Evolutionary conservation across 129 eudicot genomes (phyloP).

Genomic region (Cynara cardunculus): DNA sequence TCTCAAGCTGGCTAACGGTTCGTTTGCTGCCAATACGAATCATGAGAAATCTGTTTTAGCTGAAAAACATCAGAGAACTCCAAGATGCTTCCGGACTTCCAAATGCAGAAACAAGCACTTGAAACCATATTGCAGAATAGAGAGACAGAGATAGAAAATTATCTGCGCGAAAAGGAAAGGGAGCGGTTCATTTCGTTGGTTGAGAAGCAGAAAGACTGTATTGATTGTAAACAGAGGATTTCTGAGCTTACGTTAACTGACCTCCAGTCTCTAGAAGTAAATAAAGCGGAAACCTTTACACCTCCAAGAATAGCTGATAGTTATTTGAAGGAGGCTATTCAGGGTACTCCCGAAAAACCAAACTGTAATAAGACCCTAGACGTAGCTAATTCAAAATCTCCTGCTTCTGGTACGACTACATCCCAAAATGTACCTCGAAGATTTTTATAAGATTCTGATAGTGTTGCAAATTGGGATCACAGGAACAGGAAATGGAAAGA

Average conservation of each 20-base stretch:
- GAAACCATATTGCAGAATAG: conserved; percentile 52
- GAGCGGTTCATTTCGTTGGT: conserved; percentile 72
- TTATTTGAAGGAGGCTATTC: conserved; percentile 53
- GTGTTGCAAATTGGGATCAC: conserved; percentile 41
- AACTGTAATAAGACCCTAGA: conserved; percentile 38
- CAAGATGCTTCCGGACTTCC: conserved; percentile 60
- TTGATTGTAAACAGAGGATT: conserved; percentile 60
- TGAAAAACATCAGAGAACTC: conserved; percentile 48
- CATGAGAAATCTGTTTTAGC: conserved; percentile 53
- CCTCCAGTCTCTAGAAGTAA: conserved; percentile 61
- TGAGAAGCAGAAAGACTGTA: conserved; percentile 65
- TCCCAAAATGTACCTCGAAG: conserved; percentile 73
- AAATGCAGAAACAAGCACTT: conserved; percentile 61
- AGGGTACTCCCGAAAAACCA: conserved; percentile 37
- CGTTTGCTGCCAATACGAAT: conserved; percentile 74
- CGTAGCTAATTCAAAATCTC: conserved; percentile 41
- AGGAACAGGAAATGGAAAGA: conserved; percentile 48
- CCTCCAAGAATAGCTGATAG: conserved; percentile 55
- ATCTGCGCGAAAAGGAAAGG: conserved; percentile 61
- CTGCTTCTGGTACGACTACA: conserved; percentile 56
- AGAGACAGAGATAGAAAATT: conserved; percentile 55
- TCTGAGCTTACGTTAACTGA: conserved; percentile 66
- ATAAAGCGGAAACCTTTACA: conserved; percentile 44
- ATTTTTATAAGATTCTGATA: conserved; percentile 48
- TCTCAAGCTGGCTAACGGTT: conserved; percentile 60